Evolutionary conservation across 164 flowering plant genomes (phyloP), one percentile per base, ranked within the genome.

Genomic region (Houttuynia cordata): DNA sequence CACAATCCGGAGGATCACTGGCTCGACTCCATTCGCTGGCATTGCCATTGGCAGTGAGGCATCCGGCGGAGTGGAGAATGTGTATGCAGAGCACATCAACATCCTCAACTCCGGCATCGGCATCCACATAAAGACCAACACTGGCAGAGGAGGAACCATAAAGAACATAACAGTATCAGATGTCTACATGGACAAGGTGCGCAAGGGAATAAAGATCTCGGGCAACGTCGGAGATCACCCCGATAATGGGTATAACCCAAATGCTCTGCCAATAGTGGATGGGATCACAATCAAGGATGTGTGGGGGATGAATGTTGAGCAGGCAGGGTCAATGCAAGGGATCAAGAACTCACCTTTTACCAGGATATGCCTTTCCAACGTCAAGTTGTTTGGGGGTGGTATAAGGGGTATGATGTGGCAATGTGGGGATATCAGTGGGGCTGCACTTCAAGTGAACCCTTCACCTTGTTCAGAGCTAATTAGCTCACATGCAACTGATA

Each of bases 31-130:
- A 24, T 90, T 81, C 71, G 83, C 97, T 18, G 99, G 97, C 64
- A 83, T 94, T 37, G 95, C 97, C 30, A 58, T 94, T 7, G 99
- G 99, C 55, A 94, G 99, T 52, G 97, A 94, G 79, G 80, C 89
- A 60, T 94, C 99, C 0, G 96, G 99, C 0, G 96, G 99, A 10
- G 83, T 88, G 8, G 68, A 73, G 64, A 78, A 88, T 41, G 81
- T 94, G 12, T 53, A 81, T 39, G 96, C 82, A 0, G 95, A 94
- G 70, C 69, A 91, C 76, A 75, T 94, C 25, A 85, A 57, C 72
- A 78, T 93, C 25, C 80, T 57, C 79, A 77, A 88, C 70, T 66
- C 78, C 69, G 92, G 95, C 23, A 67, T 86, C 15, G 99, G 95
- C 40, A 79, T 94, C 63, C 81, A 86, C 58, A 30, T 94, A 19